Percentiles rank a stretch among this genome's conserved stretches.
phyloP scores from a whole-genome alignment of 139 green algal species.

The Picocystis salinarum region DNA sequence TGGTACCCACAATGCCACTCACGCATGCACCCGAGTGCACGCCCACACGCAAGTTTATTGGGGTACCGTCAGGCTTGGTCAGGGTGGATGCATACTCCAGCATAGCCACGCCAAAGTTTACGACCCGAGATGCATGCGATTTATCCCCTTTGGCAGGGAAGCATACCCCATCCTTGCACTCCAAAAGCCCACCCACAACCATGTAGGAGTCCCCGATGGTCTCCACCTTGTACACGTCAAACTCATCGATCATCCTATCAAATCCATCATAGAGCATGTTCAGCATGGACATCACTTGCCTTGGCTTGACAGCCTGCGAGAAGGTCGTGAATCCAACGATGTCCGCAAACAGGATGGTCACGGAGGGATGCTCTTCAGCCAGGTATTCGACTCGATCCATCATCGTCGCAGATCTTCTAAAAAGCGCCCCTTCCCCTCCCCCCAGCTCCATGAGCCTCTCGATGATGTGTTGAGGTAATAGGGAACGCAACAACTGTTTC shows the following conservation, averaged over 20 bases:
- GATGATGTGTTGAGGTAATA: too few relatives aligned
- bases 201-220: conserved; percentile 34
- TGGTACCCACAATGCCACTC: conserved; percentile 20
- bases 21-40: conserved; percentile 22
- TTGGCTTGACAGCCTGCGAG: conserved; percentile 12
- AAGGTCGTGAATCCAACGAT: conserved; percentile 29
- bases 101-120: conserved; percentile 23
- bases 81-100: not conserved
- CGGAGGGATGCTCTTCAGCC: too few relatives aligned
- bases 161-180: too few relatives aligned
- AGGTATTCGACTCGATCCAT: too few relatives aligned
- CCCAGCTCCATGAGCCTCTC: too few relatives aligned
- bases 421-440: too few relatives aligned
- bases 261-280: conserved; percentile 27
- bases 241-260: conserved; percentile 17
- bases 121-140: conserved; percentile 15
- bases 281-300: conserved; percentile 24
- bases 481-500: too few relatives aligned
- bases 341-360: conserved; percentile 28
- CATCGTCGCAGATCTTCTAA: too few relatives aligned
- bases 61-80: not conserved
- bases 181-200: conserved; percentile 14
- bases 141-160: conserved; percentile 4
- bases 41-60: conserved; percentile 19
- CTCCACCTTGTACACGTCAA: conserved; percentile 26